Percentiles rank a stretch among this genome's conserved stretches.
Conservation (phyloP, 139 green algal genomes). For the Nannochloris sp. region DNA sequence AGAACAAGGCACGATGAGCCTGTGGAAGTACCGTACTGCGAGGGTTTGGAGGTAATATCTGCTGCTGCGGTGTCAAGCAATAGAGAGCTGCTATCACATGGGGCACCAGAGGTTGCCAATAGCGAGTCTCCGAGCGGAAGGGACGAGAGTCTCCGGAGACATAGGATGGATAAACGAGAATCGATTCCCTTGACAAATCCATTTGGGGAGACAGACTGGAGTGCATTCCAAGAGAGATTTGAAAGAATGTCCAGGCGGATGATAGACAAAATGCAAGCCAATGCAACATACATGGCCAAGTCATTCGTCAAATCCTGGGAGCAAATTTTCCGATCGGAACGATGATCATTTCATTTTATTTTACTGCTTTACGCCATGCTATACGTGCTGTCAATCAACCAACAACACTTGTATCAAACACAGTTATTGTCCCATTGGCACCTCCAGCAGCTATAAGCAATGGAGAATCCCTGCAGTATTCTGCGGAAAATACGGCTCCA, state of each 20-base stretch:
- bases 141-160: background rate
- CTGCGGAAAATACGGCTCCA: conserved; percentile 64
- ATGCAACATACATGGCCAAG: conserved; percentile 18
- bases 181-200: background rate
- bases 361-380: too few species aligned
- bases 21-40: conserved; percentile 28
- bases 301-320: conserved; percentile 15
- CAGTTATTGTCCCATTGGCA: conserved; percentile 65
- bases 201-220: conserved; percentile 13
- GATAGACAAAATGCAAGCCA: conserved; percentile 24
- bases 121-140: background rate
- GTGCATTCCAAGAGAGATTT: conserved; percentile 23
- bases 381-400: background rate
- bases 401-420: conserved; percentile 66
- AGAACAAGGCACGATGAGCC: conserved; percentile 14
- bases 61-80: conserved; percentile 15
- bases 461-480: conserved; percentile 57
- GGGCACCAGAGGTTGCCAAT: conserved; percentile 2
- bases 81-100: conserved; percentile 17
- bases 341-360: background rate
- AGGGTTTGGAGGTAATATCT: conserved; percentile 29
- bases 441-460: conserved; percentile 70
- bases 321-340: conserved; percentile 8
- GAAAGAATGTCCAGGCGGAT: conserved; percentile 18
- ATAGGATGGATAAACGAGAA: background rate